A percentile compares a stretch with the other conserved stretches of the same genome.
Conservation (phyloP, 1,284 basidiomycete species). For the Ustilago cynodontis region DNA sequence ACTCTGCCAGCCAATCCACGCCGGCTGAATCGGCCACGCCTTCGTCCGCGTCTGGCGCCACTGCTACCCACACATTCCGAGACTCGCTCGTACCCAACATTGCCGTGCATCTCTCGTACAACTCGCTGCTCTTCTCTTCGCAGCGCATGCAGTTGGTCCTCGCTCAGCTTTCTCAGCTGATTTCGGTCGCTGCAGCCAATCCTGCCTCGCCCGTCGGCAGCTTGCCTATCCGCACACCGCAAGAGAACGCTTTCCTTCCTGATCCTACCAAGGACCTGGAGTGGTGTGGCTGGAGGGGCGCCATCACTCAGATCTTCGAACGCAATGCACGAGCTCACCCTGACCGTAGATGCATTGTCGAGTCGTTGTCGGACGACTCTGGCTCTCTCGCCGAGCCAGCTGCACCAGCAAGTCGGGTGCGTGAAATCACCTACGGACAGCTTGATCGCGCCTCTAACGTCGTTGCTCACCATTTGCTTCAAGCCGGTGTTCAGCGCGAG, state of each 20-base stretch:
- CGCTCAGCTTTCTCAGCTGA: slow-evolving; percentile 85
- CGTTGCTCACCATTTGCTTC: slow-evolving; percentile 89
- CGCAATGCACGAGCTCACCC: slow-evolving; percentile 63
- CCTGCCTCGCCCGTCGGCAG: slow-evolving; percentile 67
- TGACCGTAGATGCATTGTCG: slow-evolving; percentile 65
- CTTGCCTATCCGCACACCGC: slow-evolving; percentile 72
- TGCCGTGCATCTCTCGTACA: slow-evolving; percentile 87
- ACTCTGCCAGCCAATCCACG: slow-evolving; percentile 9
- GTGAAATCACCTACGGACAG: slow-evolving; percentile 81
- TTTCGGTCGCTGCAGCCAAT: slow-evolving; percentile 78
- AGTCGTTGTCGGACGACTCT: slow-evolving; percentile 73
- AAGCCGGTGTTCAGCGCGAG: slow-evolving; percentile 86
- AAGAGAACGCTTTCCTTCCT: slow-evolving; percentile 81
- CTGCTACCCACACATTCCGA: slow-evolving; percentile 37
- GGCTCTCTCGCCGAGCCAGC: slow-evolving; percentile 76
- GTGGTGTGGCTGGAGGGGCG: slow-evolving; percentile 97
- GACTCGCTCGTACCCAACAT: slow-evolving; percentile 75
- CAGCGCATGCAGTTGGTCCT: slow-evolving; percentile 82
- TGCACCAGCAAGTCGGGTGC: slow-evolving; percentile 73
- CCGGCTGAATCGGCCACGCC: slow-evolving; percentile 21
- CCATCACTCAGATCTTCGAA: slow-evolving; percentile 80
- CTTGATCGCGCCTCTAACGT: slow-evolving; percentile 90
- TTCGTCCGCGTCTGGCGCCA: slow-evolving; percentile 11
- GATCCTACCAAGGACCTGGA: slow-evolving; percentile 89
- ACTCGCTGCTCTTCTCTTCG: slow-evolving; percentile 91